Evolutionary conservation across 2,329 filamentous ascomycete species (phyloP).

Genomic region (Aspergillus sp.): DNA sequence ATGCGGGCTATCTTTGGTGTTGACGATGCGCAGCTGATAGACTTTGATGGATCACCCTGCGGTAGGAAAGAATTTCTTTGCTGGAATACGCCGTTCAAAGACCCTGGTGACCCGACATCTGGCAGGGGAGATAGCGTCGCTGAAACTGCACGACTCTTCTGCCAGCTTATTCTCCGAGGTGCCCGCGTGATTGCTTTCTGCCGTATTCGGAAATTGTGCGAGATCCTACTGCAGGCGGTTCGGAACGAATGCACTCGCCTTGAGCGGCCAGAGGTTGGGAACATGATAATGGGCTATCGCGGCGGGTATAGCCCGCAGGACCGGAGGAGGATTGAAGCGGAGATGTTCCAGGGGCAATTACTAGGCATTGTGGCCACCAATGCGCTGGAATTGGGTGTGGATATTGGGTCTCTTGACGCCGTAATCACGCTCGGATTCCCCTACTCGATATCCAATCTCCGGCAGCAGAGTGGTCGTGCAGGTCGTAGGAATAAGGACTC

Average conservation of each 20-base stretch:
- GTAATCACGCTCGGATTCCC: slow-evolving; percentile 94
- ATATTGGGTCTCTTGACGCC: slow-evolving; percentile 91
- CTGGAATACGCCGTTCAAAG: slow-evolving; percentile 96
- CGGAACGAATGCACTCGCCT: slow-evolving; percentile 73
- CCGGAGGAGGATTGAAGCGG: slow-evolving; percentile 79
- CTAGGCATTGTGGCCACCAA: slow-evolving; percentile 92
- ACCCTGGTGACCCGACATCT: slow-evolving; percentile 80
- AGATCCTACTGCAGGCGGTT: slow-evolving; percentile 76
- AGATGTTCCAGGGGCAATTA: slow-evolving; percentile 96
- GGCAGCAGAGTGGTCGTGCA: slow-evolving; percentile 91
- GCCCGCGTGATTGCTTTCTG: slow-evolving; percentile 94
- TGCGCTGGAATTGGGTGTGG: slow-evolving; percentile 88
- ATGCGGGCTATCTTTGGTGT: slow-evolving; percentile 95
- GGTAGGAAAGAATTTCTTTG: slow-evolving; percentile 93
- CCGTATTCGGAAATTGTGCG: slow-evolving; percentile 81
- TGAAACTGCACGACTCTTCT: slow-evolving; percentile 88
- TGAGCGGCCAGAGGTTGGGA: slow-evolving; percentile 71
- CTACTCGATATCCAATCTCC: slow-evolving; percentile 89
- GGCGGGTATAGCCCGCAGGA: slow-evolving; percentile 94
- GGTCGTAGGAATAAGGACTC: slow-evolving; percentile 92
- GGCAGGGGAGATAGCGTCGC: slow-evolving; percentile 79
- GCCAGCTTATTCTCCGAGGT: slow-evolving; percentile 81
- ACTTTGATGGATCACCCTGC: slow-evolving; percentile 90
- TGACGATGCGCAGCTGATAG: slow-evolving; percentile 74
- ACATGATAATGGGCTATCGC: slow-evolving; percentile 89